A percentile compares a stretch with the other conserved stretches of the same genome.
Evolutionary conservation across 2,329 filamentous ascomycete species (phyloP).

Genomic region (Pseudogymnoascus sp.): DNA sequence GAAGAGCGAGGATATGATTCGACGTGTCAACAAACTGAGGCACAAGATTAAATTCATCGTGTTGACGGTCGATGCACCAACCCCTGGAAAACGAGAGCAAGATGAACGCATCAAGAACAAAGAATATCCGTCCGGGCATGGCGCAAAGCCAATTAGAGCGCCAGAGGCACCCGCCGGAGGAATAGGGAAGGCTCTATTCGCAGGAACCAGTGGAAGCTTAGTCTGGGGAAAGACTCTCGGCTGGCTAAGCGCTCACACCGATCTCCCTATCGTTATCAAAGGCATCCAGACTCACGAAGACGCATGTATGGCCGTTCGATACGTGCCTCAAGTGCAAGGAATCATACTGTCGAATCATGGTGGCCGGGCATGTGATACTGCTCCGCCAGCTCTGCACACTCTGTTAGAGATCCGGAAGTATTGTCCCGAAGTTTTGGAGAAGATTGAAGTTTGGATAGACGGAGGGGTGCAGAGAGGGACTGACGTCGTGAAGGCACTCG

Average conservation of each 20-base stretch:
- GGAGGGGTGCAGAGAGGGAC: conserved; percentile 13
- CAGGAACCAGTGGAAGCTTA: conserved; percentile 45
- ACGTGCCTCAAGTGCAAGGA: conserved; percentile 37
- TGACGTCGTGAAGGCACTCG: conserved; percentile 15
- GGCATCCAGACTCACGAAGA: conserved; percentile 60
- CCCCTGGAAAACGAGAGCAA: conserved; percentile 46
- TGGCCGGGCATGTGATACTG: conserved; percentile 46
- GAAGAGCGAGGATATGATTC: conserved; percentile 44
- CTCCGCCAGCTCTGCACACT: conserved; percentile 47
- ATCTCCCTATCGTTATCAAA: conserved; percentile 54
- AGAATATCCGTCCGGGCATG: conserved; percentile 42
- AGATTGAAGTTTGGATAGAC: conserved; percentile 14
- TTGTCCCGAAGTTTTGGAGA: conserved; percentile 15
- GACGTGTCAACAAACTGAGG: conserved; percentile 33
- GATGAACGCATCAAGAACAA: conserved; percentile 40
- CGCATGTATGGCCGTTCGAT: conserved; percentile 49
- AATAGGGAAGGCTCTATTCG: conserved; percentile 51
- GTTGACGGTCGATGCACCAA: conserved; percentile 50
- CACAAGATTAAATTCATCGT: conserved; percentile 44
- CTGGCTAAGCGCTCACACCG: conserved; percentile 53
- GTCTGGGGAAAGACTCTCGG: conserved; percentile 56
- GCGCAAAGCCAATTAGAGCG: conserved; percentile 42
- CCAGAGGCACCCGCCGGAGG: conserved; percentile 28
- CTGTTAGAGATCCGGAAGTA: conserved; percentile 28
- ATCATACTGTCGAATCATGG: conserved; percentile 67